Evolutionary conservation across 768 basidiomycete genomes (phyloP), one percentile per base, ranked within the genome.

Genomic region (Hypsizygus marmoreus): DNA sequence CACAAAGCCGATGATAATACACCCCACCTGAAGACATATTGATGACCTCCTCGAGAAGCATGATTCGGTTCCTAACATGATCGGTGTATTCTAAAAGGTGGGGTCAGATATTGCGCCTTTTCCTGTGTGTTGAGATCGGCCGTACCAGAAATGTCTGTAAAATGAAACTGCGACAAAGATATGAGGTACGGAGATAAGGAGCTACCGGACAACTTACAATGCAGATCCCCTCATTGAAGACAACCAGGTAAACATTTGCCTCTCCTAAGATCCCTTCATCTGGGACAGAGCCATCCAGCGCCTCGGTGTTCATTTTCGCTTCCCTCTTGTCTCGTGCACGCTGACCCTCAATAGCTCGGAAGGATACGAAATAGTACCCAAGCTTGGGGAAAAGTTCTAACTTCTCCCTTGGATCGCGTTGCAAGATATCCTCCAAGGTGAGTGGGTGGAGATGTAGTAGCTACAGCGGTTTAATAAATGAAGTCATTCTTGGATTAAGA

Each of bases 351-450:
- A 94, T 79, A 1, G 92, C 86, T 35, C 89, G 80, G 56, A 95
- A 91, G 14, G 87, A 87, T 44, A 95, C 72, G 57, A 97, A 92
- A 62, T 95, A 92, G 66, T 97, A 97, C 2, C 93, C 95, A 11
- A 97, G 77, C 53, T 79, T 83, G 0, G 88, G 81, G 60, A 95
- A 95, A 14, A 84, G 69, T 59, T 97, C 94, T 13, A 95, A 67
- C 66, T 97, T 97, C 66, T 97, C 95, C 29, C 92, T 78, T 12
- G 91, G 86, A 49, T 97, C 94, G 66, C 89, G 86, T 49, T 91
- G 89, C 6, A 97, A 67, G 34, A 95, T 91, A 66, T 97, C 94
- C 65, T 97, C 95, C 10, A 97, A 74, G 0, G 94, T 95, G 35
- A 97, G 69, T 0, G 95, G 95, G 64, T 97, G 95, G 1, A 97